phyloP scores from a whole-genome alignment of 331 rosid genomes.

The Telfairia occidentalis region DNA sequence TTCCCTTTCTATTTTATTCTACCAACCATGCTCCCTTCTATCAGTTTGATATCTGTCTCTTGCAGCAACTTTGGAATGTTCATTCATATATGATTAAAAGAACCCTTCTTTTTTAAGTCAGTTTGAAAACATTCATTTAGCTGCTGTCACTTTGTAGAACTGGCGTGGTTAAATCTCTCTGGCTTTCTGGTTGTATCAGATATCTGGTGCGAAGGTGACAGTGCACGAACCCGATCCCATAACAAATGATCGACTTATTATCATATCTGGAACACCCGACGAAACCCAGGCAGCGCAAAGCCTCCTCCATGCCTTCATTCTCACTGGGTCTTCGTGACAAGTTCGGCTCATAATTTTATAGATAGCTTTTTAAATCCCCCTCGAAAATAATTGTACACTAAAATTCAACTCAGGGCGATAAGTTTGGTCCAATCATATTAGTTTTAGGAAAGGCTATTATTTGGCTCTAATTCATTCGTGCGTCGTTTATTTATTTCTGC shows the following conservation, averaged over 20 bases:
- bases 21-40: neutral
- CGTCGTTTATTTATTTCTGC: neutral
- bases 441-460: neutral
- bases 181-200: slow-evolving; percentile 28
- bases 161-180: neutral
- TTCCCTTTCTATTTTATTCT: neutral
- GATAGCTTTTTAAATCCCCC: neutral
- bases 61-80: neutral
- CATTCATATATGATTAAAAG: neutral
- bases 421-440: neutral
- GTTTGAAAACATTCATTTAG: neutral
- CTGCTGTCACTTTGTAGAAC: neutral
- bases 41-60: neutral
- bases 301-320: slow-evolving; percentile 90
- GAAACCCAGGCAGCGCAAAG: slow-evolving; percentile 98
- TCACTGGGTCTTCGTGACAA: slow-evolving; percentile 66
- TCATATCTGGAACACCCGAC: slow-evolving; percentile 89
- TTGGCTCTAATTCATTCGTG: neutral
- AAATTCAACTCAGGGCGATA: slow-evolving; percentile 7
- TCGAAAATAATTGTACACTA: slow-evolving; percentile 25
- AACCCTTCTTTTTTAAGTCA: neutral
- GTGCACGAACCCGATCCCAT: slow-evolving; percentile 72
- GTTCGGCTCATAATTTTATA: slow-evolving; percentile 8
- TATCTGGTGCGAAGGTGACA: slow-evolving; percentile 82
- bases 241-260: slow-evolving; percentile 51